Base-by-base conservation (phyloP, 2,329 filamentous ascomycete species). In the Aspergillus uvarum region DNA sequence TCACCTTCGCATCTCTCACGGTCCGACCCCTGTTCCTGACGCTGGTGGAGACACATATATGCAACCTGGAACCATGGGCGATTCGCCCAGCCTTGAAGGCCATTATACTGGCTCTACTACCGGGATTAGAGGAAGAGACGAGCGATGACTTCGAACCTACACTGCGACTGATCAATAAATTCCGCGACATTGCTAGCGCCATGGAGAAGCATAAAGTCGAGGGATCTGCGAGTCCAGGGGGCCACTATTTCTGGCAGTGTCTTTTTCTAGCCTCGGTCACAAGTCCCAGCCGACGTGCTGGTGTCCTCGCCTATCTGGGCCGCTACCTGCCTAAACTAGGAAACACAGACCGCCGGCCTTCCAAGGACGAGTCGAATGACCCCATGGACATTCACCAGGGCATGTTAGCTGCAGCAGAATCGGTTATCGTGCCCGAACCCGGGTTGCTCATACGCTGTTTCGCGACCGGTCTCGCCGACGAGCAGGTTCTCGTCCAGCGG, bases 221-320 rank as follows among this genome's bases (percentile, higher is more conserved):
- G 76, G 56, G 81, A 81, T 64, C 85, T 77, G 32, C 76, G 74
- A 58, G 82, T 76, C 83, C 83, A 8, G 87, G 87, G 10, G 91
- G 93, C 65, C 90, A 91, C 65, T 97, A 95, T 75, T 99, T 98
- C 74, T 99, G 95, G 95, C 95, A 99, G 78, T 97, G 92, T 74
- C 89, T 99, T 72, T 98, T 99, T 70, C 80, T 99, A 19, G 92
- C 94, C 10, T 89, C 91, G 19, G 95, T 99, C 61, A 97, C 95
- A 1, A 94, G 93, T 69, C 85, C 91, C 47, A 92, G 88, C 62
- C 85, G 94, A 62, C 87, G 95, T 58, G 87, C 91, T 64, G 95
- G 95, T 26, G 92, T 92, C 44, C 81, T 99, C 60, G 92, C 93
- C 32, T 99, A 96, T 74, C 81, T 99, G 47, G 82, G 86, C 52